Base-by-base conservation (phyloP, 805 yeast species). In the Danielozyma ontarioensis region DNA sequence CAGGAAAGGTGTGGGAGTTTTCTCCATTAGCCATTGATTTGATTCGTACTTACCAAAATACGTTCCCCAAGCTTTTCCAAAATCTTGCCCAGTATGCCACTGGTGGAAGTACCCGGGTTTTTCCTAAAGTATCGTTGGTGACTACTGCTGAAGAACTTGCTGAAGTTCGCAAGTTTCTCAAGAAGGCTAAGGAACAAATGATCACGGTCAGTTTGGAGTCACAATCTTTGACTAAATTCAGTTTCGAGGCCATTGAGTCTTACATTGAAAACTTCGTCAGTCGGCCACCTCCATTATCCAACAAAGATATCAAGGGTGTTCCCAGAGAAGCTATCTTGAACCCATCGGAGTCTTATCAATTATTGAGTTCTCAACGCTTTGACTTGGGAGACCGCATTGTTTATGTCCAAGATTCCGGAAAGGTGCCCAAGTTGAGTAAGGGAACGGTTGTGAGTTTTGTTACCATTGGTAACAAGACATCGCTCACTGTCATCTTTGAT, bases 351-450 rank as follows among this genome's bases (percentile, higher is more conserved):
- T 85, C 96, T 1, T 75, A 74, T 51, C 80, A 82, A 48, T 68
- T 78, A 42, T 69, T 93, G 44, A 74, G 82, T 35, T 70, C 72
- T 26, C 99, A 93, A 63, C 62, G 69, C 29, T 93, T 93, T 53
- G 71, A 74, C 18, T 68, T 93, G 15, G 98, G 98, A 48, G 97
- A 93, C 51, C 75, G 98, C 40, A 86, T 93, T 19, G 73, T 84
- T 16, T 88, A 85, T 45, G 83, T 87, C 15, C 82, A 83, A 46
- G 84, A 80, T 46, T 78, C 84, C 16, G 97, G 97, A 32, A 87
- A 85, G 51, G 95, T 89, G 12, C 95, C 96, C 17, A 60, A 80
- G 36, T 87, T 83, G 52, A 72, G 85, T 17, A 83, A 83, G 50
- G 99, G 99, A 55, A 88, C 96, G 1, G 95, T 93, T 34, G 82